Evolutionary conservation across 495 filamentous ascomycete genomes (phyloP).

Genomic region (Aspergillus ellipticus): DNA sequence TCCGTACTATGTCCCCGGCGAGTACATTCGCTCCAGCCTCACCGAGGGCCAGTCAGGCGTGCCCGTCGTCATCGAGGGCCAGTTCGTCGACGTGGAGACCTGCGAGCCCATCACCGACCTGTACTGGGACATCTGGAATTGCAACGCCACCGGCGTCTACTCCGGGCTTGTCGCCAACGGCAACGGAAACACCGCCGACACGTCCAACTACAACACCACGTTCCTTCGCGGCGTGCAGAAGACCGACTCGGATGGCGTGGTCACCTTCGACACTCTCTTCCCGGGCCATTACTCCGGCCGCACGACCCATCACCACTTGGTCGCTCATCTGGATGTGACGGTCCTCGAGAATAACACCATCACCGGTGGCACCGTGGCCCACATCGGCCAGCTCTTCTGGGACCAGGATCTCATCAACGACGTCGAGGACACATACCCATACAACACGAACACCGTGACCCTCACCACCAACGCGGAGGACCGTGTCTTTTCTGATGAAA

Average conservation of each 20-base stretch:
- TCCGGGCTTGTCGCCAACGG: slow-evolving; percentile 50
- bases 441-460: slow-evolving; percentile 50
- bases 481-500: slow-evolving; percentile 30
- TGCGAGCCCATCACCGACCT: slow-evolving; percentile 50
- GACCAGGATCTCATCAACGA: slow-evolving; percentile 48
- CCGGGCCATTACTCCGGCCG: slow-evolving; percentile 53
- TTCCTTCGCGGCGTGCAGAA: slow-evolving; percentile 51
- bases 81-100: slow-evolving; percentile 54
- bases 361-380: slow-evolving; percentile 25
- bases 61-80: slow-evolving; percentile 54
- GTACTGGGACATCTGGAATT: slow-evolving; percentile 59
- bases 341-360: slow-evolving; percentile 31
- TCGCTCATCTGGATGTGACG: slow-evolving; percentile 31
- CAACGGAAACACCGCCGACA: slow-evolving; percentile 43
- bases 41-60: slow-evolving; percentile 53
- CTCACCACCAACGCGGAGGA: slow-evolving; percentile 53
- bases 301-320: slow-evolving; percentile 33
- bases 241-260: slow-evolving; percentile 47
- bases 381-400: slow-evolving; percentile 64
- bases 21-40: slow-evolving; percentile 53
- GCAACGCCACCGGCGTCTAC: slow-evolving; percentile 52
- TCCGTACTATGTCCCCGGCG: slow-evolving; percentile 48
- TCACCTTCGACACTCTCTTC: slow-evolving; percentile 49
- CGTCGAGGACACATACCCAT: slow-evolving; percentile 48
- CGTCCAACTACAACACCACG: slow-evolving; percentile 39